Conservation (phyloP, 116 monocot species). For the Zostera marina region DNA sequence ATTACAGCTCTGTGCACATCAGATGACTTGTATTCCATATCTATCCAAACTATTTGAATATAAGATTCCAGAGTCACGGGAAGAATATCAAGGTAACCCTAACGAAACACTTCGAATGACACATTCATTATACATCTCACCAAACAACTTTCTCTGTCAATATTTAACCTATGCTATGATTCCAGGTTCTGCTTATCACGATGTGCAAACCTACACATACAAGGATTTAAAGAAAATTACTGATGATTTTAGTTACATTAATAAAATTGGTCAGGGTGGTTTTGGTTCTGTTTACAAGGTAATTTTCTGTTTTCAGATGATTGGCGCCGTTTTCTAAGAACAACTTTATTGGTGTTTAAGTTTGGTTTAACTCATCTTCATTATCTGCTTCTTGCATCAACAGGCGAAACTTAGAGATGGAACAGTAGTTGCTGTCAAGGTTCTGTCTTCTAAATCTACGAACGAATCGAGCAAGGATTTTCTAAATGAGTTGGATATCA, state of each 20-base stretch:
- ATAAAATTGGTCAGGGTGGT: conserved; percentile 67
- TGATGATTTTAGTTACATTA: conserved; percentile 27
- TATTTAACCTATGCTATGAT: too few relatives aligned
- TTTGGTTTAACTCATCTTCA: neutral
- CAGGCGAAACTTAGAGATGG: conserved; percentile 65
- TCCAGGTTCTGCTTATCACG: neutral
- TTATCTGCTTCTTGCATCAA: neutral
- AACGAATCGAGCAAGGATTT: conserved; percentile 60
- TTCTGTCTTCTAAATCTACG: conserved; percentile 39
- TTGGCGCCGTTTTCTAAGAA: too few relatives aligned
- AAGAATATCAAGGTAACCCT: too few relatives aligned
- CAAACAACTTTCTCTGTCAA: too few relatives aligned
- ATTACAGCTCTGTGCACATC: too few relatives aligned
- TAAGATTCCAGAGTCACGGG: too few relatives aligned
- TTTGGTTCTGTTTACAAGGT: conserved; percentile 81
- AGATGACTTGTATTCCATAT: too few relatives aligned
- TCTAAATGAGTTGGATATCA: conserved; percentile 47
- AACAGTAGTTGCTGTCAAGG: conserved; percentile 56
- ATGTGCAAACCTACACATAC: conserved; percentile 32
- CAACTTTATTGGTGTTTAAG: neutral
- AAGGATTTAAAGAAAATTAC: conserved; percentile 50
- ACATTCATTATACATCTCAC: too few relatives aligned
- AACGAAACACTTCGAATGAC: too few relatives aligned
- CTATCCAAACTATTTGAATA: too few relatives aligned
- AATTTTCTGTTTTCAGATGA: conserved; percentile 7